phyloP scores from a whole-genome alignment of 345 rosid species.

The Heritiera littoralis region DNA sequence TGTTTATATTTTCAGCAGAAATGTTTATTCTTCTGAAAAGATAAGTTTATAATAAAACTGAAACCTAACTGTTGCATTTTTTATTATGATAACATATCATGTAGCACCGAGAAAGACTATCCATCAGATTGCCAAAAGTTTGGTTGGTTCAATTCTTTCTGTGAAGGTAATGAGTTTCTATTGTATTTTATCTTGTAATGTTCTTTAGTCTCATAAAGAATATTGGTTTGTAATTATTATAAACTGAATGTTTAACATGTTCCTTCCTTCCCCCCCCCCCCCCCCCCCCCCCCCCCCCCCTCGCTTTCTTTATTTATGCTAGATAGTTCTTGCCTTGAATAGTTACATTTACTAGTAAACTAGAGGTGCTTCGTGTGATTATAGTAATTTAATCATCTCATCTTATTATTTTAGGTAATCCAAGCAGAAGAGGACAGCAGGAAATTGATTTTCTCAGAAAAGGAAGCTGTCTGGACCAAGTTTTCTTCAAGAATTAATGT shows the following conservation, averaged over 20 bases:
- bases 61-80: constrained; percentile 7
- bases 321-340: neutral
- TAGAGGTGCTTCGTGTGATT: neutral
- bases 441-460: constrained; percentile 82
- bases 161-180: constrained; percentile 59
- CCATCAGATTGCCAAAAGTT: constrained; percentile 63
- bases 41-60: neutral
- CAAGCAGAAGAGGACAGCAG: constrained; percentile 74
- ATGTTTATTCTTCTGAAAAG: neutral
- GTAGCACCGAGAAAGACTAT: constrained; percentile 65
- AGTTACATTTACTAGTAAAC: neutral
- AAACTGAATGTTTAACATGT: neutral
- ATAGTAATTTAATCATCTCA: constrained; percentile 15
- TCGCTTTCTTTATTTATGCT: neutral
- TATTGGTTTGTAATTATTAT: neutral
- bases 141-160: constrained; percentile 59
- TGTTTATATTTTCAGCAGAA: neutral
- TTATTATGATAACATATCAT: constrained; percentile 24
- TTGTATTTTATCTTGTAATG: neutral
- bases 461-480: constrained; percentile 73
- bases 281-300: too few relatives aligned
- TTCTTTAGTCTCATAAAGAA: neutral
- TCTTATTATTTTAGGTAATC: constrained; percentile 50
- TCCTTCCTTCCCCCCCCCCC: too few relatives aligned
- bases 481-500: constrained; percentile 51